phyloP scores from a whole-genome alignment of 768 basidiomycete species.

The Filobasidium floriforme region DNA sequence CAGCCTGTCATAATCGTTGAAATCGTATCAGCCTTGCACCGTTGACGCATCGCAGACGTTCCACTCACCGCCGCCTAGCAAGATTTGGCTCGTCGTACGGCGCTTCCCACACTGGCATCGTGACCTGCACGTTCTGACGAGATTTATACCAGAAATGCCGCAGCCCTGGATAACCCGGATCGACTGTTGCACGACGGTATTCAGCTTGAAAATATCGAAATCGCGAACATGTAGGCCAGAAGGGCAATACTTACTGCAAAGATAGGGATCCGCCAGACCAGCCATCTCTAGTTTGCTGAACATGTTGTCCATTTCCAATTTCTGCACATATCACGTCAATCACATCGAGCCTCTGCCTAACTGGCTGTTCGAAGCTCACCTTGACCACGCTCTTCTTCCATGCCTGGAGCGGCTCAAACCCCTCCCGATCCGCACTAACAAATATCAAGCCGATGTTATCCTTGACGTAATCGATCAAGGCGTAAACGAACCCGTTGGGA shows the following conservation, averaged over 20 bases:
- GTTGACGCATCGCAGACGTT: too few relatives aligned
- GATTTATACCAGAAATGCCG: slow-evolving; percentile 95
- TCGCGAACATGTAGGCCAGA: too few relatives aligned
- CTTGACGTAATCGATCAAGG: slow-evolving; percentile 56
- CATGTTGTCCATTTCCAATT: slow-evolving; percentile 58
- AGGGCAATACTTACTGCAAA: not conserved
- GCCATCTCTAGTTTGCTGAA: slow-evolving; percentile 47
- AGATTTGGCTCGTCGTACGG: not conserved
- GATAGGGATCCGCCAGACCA: not conserved
- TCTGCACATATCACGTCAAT: slow-evolving; percentile 47
- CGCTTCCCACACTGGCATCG: slow-evolving; percentile 59
- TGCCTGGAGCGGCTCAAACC: slow-evolving; percentile 66
- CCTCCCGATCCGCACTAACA: slow-evolving; percentile 69
- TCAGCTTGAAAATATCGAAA: too few relatives aligned
- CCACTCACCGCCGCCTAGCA: slow-evolving; percentile 6
- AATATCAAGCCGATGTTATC: slow-evolving; percentile 60
- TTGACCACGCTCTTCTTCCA: slow-evolving; percentile 66
- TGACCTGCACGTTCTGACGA: slow-evolving; percentile 78
- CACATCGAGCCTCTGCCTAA: not conserved
- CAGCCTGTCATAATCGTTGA: slow-evolving; percentile 51
- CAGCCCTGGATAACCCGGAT: slow-evolving; percentile 78
- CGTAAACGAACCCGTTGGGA: slow-evolving; percentile 77
- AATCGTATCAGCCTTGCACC: not conserved
- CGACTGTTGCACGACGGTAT: slow-evolving; percentile 48
- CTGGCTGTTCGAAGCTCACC: slow-evolving; percentile 32